These are phyloP conservation scores for Podospora pseudopauciseta DNA, from an alignment of 495 filamentous ascomycete species.

Conservation along the genomic window DNA sequence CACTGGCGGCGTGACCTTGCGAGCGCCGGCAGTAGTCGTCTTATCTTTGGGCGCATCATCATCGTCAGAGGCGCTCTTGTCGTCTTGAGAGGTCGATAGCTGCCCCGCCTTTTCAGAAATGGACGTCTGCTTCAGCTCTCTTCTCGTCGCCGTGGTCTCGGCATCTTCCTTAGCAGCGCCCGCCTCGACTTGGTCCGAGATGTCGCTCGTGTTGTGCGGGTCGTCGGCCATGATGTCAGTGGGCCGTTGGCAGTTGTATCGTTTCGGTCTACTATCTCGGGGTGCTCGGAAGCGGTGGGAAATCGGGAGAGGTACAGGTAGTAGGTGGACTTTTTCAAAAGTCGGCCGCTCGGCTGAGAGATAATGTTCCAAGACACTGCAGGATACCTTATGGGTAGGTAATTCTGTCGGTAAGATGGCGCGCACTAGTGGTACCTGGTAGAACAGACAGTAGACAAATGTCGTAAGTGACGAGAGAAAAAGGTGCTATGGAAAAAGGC, in stretches of 20 bases:
- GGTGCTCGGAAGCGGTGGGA: neutral
- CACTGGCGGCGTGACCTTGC: conserved; percentile 32
- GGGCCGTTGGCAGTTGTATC: conserved; percentile 6
- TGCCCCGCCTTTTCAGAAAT: conserved; percentile 47
- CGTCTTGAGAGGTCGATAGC: conserved; percentile 16
- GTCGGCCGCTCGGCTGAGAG: neutral
- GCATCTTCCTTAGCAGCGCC: conserved; percentile 44
- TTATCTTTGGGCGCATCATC: conserved; percentile 24
- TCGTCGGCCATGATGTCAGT: conserved; percentile 39
- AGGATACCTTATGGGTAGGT: neutral
- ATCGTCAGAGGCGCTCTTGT: conserved; percentile 27
- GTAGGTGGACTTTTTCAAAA: neutral
- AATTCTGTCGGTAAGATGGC: neutral
- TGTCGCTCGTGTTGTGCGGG: conserved; percentile 33
- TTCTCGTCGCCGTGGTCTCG: conserved; percentile 52
- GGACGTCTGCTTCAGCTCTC: conserved; percentile 52
- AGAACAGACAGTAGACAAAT: neutral
- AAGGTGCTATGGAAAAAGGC: neutral
- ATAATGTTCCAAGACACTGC: neutral
- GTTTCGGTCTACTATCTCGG: conserved; percentile 5
- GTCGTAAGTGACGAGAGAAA: neutral
- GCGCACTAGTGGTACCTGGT: neutral
- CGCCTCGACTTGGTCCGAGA: conserved; percentile 28
- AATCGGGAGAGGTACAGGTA: neutral
- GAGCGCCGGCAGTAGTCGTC: neutral